Evolutionary conservation across 2,329 filamentous ascomycete genomes (phyloP).

Genomic region (Zasmidium cellare): DNA sequence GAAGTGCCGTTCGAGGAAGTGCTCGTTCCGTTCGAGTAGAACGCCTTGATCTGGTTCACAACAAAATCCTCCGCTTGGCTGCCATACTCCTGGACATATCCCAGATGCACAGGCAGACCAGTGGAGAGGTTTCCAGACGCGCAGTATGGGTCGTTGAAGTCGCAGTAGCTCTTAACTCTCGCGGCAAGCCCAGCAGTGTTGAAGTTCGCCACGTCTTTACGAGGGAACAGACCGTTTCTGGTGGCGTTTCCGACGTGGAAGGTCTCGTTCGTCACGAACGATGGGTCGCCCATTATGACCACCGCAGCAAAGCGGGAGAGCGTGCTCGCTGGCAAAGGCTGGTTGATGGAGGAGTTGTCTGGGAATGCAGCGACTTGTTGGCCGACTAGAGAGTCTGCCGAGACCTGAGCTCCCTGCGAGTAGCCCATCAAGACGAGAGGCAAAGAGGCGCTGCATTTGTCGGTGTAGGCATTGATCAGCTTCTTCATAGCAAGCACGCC

Average conservation of each 20-base stretch:
- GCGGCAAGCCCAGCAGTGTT: slow-evolving; percentile 4
- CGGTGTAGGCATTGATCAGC: slow-evolving; percentile 14
- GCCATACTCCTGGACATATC: slow-evolving; percentile 20
- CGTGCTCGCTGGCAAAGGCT: slow-evolving; percentile 11
- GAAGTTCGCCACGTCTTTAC: slow-evolving; percentile 12
- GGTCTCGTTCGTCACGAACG: slow-evolving; percentile 12
- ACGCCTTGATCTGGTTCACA: slow-evolving; percentile 13
- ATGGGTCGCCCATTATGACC: slow-evolving; percentile 21
- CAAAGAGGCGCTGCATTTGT: slow-evolving; percentile 13
- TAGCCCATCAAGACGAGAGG: slow-evolving; percentile 24
- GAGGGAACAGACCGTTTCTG: slow-evolving; percentile 18
- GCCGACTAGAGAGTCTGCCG: slow-evolving; percentile 17
- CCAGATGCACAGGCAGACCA: slow-evolving; percentile 15
- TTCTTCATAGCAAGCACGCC: slow-evolving; percentile 16
- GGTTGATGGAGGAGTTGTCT: slow-evolving; percentile 11
- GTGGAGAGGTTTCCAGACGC: slow-evolving; percentile 14
- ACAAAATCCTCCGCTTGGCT: slow-evolving; percentile 15
- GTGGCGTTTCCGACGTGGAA: slow-evolving; percentile 23
- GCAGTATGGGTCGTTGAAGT: slow-evolving; percentile 20
- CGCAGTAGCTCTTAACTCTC: slow-evolving; percentile 20
- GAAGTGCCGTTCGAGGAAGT: slow-evolving; percentile 5
- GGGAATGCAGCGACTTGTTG: slow-evolving; percentile 16
- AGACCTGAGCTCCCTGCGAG: slow-evolving; percentile 26
- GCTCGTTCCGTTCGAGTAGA: slow-evolving; percentile 2
- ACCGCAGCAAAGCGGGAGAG: slow-evolving; percentile 14